Evolutionary conservation across 129 eudicot species (phyloP).

Genomic region (Artemisia argyi): DNA sequence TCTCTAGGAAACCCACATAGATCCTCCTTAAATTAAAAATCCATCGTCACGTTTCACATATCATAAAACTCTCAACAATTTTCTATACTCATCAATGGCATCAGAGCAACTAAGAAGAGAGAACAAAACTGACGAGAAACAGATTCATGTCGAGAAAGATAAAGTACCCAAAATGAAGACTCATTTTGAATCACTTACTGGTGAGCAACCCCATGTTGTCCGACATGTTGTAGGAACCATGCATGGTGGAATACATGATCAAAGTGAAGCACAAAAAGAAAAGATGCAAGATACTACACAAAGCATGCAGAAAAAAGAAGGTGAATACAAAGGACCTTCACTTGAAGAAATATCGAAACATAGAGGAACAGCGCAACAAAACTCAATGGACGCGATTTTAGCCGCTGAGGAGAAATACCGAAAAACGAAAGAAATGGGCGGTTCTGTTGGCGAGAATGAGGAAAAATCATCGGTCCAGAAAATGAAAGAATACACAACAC

Average conservation of each 20-base stretch:
- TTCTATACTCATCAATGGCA: slow-evolving; percentile 47
- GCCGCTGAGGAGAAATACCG: slow-evolving; percentile 56
- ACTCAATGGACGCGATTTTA: slow-evolving; percentile 55
- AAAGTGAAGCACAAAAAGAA: not conserved
- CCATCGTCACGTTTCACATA: not conserved
- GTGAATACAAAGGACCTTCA: slow-evolving; percentile 27
- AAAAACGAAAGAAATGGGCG: slow-evolving; percentile 7
- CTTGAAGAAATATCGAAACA: slow-evolving; percentile 46
- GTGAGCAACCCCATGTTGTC: slow-evolving; percentile 19
- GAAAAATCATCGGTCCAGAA: slow-evolving; percentile 13
- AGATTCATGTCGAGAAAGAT: slow-evolving; percentile 53
- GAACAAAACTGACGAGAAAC: slow-evolving; percentile 39
- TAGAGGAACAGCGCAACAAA: slow-evolving; percentile 61
- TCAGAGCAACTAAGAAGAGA: slow-evolving; percentile 56
- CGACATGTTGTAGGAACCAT: slow-evolving; percentile 16
- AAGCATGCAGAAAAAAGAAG: slow-evolving; percentile 5
- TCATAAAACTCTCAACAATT: not conserved
- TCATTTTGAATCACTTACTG: slow-evolving; percentile 57
- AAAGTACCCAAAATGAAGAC: slow-evolving; percentile 59
- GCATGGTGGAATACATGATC: slow-evolving; percentile 17
- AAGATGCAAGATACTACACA: slow-evolving; percentile 10
- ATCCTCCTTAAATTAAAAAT: not conserved
- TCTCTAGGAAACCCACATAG: not conserved
- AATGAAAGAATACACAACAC: not conserved
- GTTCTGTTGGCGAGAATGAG: slow-evolving; percentile 10